Conservation (phyloP, 116 monocot genomes). For the Iris pallida region DNA sequence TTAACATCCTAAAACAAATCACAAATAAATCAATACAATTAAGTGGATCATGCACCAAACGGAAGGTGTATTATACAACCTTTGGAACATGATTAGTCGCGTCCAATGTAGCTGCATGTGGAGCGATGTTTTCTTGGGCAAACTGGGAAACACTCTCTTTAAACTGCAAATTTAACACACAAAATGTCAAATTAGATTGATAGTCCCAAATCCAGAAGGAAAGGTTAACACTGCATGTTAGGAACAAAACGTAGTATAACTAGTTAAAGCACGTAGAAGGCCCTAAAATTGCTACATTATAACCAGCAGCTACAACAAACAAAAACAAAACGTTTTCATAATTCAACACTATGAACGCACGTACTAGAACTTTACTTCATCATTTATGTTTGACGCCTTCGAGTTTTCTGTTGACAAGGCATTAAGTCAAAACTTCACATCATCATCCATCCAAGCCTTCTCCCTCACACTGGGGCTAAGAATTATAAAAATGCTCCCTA, state of each 20-base stretch:
- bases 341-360: too few relatives aligned
- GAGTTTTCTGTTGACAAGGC: too few relatives aligned
- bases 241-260: not conserved
- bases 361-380: too few relatives aligned
- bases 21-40: conserved; percentile 12
- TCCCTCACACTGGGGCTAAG: too few relatives aligned
- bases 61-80: conserved; percentile 22
- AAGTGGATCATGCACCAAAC: not conserved
- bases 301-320: not conserved
- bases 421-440: too few relatives aligned
- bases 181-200: not conserved
- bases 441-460: too few relatives aligned
- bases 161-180: conserved; percentile 40
- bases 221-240: not conserved
- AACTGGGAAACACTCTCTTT: conserved; percentile 87
- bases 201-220: not conserved
- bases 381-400: too few relatives aligned
- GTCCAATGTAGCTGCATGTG: conserved; percentile 80
- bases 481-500: too few relatives aligned
- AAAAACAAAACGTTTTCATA: not conserved
- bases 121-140: conserved; percentile 83
- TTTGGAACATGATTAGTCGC: conserved; percentile 74
- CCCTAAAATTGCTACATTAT: not conserved
- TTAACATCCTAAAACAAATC: conserved; percentile 54
- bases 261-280: not conserved